Conservation (phyloP, 1,284 basidiomycete genomes). For the Golubevia pallescens region DNA sequence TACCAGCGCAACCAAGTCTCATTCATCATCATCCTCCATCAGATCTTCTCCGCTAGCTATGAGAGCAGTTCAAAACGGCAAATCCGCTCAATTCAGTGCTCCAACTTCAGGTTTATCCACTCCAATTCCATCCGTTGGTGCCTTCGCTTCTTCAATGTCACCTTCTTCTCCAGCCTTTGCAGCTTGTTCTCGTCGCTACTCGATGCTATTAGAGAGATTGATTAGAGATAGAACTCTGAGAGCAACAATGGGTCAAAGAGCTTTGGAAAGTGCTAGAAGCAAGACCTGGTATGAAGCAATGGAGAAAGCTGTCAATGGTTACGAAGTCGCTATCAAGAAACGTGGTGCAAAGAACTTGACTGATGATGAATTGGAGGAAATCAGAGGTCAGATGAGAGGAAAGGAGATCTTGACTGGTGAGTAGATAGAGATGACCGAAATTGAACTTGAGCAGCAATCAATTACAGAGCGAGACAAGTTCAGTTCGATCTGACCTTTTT, state of each 20-base stretch:
- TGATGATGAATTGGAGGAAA: constrained; percentile 52
- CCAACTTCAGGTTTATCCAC: constrained; percentile 21
- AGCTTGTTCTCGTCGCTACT: constrained; percentile 53
- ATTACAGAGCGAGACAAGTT: no score
- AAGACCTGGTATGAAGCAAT: constrained; percentile 63
- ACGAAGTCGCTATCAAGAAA: constrained; percentile 41
- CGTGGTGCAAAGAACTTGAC: constrained; percentile 23
- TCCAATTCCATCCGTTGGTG: constrained; percentile 43
- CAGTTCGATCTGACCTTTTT: no score
- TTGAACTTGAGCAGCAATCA: no score
- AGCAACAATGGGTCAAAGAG: constrained; percentile 55
- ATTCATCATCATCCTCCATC: constrained; percentile 8
- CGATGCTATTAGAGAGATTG: constrained; percentile 53
- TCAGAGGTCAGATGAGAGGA: constrained; percentile 36
- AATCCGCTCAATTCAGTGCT: background rate
- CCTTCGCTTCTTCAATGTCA: constrained; percentile 47
- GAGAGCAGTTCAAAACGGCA: background rate
- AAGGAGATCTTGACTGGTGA: constrained; percentile 39
- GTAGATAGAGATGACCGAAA: background rate
- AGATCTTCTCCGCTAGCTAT: background rate
- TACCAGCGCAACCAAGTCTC: constrained; percentile 6
- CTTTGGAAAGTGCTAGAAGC: constrained; percentile 42
- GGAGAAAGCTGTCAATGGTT: constrained; percentile 56
- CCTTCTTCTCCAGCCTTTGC: constrained; percentile 43
- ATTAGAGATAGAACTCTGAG: constrained; percentile 52